Evolutionary conservation across 1,139 yeast genomes (phyloP), one percentile per base, ranked within the genome.

Genomic region (Geotrichum restrictum): DNA sequence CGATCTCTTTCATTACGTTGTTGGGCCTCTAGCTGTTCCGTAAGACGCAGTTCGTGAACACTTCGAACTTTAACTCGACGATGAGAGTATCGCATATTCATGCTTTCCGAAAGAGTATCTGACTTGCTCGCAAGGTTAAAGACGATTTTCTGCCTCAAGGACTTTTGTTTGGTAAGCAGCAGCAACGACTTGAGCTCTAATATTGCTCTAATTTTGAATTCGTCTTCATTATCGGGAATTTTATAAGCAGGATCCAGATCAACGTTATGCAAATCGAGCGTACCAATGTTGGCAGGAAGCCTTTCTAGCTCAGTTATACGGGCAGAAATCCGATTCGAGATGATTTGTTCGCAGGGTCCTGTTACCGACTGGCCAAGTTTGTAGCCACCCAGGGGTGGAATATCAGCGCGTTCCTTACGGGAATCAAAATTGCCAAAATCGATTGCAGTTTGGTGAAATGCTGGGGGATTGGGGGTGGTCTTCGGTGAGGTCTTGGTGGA

Each of bases 111-210:
- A 22, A 68, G 54, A 3, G 64, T 60, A 18, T 70, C 68, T 1
- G 70, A 60, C 31, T 64, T 60, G 37, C 67, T 63, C 1, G 95
- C 85, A 45, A 82, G 76, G 53, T 81, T 79, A 52, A 80, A 79
- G 10, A 91, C 73, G 33, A 94, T 70, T 57, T 78, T 81, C 64
- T 88, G 89, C 62, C 96, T 85, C 58, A 93, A 64, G 49, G 85
- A 83, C 65, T 91, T 91, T 66, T 94, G 99, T 62, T 87, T 85
- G 1, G 93, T 78, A 56, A 94, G 76, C 37, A 91, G 71, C 57
- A 88, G 82, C 59, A 93, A 76, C 0, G 91, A 76, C 69, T 91
- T 94, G 61, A 93, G 75, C 70, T 94, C 98, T 34, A 91, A 75
- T 39, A 94, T 72, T 1, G 91, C 83, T 57, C 74, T 75, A 31